These are phyloP conservation scores for Alternaria dauci DNA, from an alignment of 2,329 filamentous ascomycete genomes.

Conservation along the genomic window DNA sequence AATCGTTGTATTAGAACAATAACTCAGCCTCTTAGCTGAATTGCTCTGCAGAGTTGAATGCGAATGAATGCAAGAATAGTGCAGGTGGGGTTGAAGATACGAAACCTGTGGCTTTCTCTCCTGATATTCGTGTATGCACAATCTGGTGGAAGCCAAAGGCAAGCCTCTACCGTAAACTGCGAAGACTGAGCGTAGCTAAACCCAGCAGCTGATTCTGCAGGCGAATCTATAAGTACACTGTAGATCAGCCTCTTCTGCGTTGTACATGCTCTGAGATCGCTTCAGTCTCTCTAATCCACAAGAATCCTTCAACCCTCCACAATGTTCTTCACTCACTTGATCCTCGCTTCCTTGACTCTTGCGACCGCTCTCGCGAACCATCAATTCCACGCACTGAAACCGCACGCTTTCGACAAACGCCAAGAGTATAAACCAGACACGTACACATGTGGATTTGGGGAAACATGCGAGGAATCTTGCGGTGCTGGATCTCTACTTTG, in stretches of 20 bases:
- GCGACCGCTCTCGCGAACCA: not conserved
- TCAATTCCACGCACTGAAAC: not conserved
- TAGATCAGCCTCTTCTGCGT: not conserved
- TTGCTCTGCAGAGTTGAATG: not conserved
- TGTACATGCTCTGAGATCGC: not conserved
- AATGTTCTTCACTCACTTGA: not conserved
- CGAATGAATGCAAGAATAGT: not conserved
- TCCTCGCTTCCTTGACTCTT: not conserved
- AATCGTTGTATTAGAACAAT: not conserved
- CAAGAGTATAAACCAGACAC: not conserved
- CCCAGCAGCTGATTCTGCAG: not conserved
- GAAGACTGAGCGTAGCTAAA: not conserved
- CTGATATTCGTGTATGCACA: not conserved
- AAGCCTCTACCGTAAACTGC: not conserved
- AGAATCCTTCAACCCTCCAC: not conserved
- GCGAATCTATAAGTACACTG: not conserved
- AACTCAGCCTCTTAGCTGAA: not conserved
- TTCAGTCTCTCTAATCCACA: not conserved
- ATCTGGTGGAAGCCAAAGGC: not conserved
- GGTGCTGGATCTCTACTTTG: not conserved
- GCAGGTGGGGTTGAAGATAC: not conserved
- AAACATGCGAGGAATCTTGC: not conserved
- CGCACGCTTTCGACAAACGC: not conserved
- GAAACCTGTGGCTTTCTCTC: not conserved
- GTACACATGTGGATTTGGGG: not conserved